Evolutionary conservation across 805 yeast species (phyloP).

Genomic region (Spathaspora sp.): DNA sequence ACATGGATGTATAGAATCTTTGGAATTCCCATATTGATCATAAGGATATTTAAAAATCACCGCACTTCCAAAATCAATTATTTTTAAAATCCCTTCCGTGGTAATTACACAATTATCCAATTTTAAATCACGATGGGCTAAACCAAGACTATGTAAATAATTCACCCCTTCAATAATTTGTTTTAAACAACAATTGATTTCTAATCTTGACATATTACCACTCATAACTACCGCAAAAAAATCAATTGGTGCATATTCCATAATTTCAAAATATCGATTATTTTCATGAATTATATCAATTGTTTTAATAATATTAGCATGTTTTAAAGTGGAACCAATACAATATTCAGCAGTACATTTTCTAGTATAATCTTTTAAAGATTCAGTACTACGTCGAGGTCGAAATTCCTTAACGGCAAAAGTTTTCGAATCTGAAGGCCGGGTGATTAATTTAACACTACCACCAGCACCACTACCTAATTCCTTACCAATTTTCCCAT

Average conservation of each 20-base stretch:
- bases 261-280: slow-evolving; percentile 81
- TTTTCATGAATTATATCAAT: slow-evolving; percentile 88
- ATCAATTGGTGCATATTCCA: slow-evolving; percentile 94
- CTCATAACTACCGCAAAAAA: slow-evolving; percentile 93
- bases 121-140: slow-evolving; percentile 89
- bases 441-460: slow-evolving; percentile 67
- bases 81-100: slow-evolving; percentile 76
- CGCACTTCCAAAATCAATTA: slow-evolving; percentile 92
- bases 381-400: slow-evolving; percentile 67
- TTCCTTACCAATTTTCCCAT: slow-evolving; percentile 78
- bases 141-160: slow-evolving; percentile 79
- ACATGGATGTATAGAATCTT: slow-evolving; percentile 64
- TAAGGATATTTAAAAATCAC: slow-evolving; percentile 89
- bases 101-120: slow-evolving; percentile 90
- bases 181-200: slow-evolving; percentile 85
- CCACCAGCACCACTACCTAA: slow-evolving; percentile 98
- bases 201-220: slow-evolving; percentile 76
- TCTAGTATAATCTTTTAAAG: slow-evolving; percentile 81
- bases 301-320: slow-evolving; percentile 87
- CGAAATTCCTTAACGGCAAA: slow-evolving; percentile 94
- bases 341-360: slow-evolving; percentile 94
- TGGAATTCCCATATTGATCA: slow-evolving; percentile 39
- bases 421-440: slow-evolving; percentile 62
- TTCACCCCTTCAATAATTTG: slow-evolving; percentile 78
- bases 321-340: slow-evolving; percentile 85